These are phyloP conservation scores for Ceratocystis colombiana DNA, from an alignment of 2,329 filamentous ascomycete species.

Conservation along the genomic window DNA sequence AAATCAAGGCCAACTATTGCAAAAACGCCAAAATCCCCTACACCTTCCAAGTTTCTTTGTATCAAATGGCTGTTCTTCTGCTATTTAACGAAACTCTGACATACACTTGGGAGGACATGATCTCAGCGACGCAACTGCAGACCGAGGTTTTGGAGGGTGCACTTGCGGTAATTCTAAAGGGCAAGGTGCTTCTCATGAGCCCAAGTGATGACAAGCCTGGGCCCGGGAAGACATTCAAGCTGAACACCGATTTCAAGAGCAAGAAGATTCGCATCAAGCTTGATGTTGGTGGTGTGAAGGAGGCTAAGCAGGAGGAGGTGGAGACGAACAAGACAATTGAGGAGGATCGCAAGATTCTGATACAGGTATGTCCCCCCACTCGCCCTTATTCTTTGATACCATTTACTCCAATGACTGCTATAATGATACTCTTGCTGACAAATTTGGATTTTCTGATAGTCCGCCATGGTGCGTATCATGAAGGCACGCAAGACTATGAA, in stretches of 20 bases:
- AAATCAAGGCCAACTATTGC: slow-evolving; percentile 88
- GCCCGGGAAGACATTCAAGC: slow-evolving; percentile 64
- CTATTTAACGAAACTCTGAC: slow-evolving; percentile 88
- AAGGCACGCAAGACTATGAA: slow-evolving; percentile 99
- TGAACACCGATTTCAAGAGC: slow-evolving; percentile 94
- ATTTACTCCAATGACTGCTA: background rate
- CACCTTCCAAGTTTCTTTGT: slow-evolving; percentile 94
- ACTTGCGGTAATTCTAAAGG: slow-evolving; percentile 78
- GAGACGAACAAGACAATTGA: slow-evolving; percentile 99
- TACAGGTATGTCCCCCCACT: slow-evolving; percentile 63
- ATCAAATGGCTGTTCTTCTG: slow-evolving; percentile 92
- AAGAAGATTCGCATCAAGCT: slow-evolving; percentile 98
- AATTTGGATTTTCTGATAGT: slow-evolving; percentile 45
- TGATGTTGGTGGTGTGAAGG: slow-evolving; percentile 87
- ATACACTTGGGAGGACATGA: slow-evolving; percentile 79
- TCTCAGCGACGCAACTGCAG: slow-evolving; percentile 66
- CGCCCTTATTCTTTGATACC: background rate
- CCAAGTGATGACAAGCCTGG: slow-evolving; percentile 66
- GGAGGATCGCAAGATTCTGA: slow-evolving; percentile 89
- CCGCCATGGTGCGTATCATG: slow-evolving; percentile 98
- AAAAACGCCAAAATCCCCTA: slow-evolving; percentile 83
- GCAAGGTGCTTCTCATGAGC: slow-evolving; percentile 69
- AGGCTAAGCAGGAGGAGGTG: slow-evolving; percentile 90
- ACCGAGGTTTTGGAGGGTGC: slow-evolving; percentile 79
- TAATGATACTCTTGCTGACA: slow-evolving; percentile 10